Evolutionary conservation across 169 alveolate species (phyloP), one percentile per base, ranked within the genome.

Genomic region (Plasmodium coatneyi): DNA sequence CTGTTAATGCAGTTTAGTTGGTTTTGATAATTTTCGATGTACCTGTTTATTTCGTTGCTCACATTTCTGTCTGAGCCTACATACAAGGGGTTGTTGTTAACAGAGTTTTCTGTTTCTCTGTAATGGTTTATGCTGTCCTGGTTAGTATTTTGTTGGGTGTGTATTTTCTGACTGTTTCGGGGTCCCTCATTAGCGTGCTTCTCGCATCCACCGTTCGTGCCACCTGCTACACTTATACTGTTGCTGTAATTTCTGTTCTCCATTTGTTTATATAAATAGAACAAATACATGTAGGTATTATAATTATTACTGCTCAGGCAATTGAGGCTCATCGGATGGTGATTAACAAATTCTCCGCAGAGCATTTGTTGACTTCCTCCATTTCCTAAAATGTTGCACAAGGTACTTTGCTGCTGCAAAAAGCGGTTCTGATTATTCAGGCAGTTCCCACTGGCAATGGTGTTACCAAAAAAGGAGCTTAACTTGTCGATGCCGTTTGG

Each of bases 251-350:
- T 74, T 30, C 56, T 30, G 83, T 72, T 39, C 7, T 86, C 80
- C 5, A 71, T 71, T 43, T 25, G 56, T 32, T 54, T 86, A 86
- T 76, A 74, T 32, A 86, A 30, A 54, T 86, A 25, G 14, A 86
- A 52, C 79, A 86, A 9, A 56, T 49, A 32, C 70, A 76, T 74
- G 60, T 41, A 76, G 39, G 46, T 49, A 76, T 74, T 86, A n/a
- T 52, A 72, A 32, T 86, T 86, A 86, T 52, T 30, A 86, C 54
- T 86, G 10, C 36, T 86, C 70, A 86, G 16, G 43, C 7, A 43
- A 43, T 71, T 83, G 39, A 71, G 16, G 34, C 34, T 41, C 49
- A 28, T 32, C 30, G 56, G 30, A 32, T 52, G 39, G 78, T 46
- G 2, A 5, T 84, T 39, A 1, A 52, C 7, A 22, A 46, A n/a